phyloP scores from a whole-genome alignment of 202 grass and related monocot species.

The Cymbopogon flexuosus region DNA sequence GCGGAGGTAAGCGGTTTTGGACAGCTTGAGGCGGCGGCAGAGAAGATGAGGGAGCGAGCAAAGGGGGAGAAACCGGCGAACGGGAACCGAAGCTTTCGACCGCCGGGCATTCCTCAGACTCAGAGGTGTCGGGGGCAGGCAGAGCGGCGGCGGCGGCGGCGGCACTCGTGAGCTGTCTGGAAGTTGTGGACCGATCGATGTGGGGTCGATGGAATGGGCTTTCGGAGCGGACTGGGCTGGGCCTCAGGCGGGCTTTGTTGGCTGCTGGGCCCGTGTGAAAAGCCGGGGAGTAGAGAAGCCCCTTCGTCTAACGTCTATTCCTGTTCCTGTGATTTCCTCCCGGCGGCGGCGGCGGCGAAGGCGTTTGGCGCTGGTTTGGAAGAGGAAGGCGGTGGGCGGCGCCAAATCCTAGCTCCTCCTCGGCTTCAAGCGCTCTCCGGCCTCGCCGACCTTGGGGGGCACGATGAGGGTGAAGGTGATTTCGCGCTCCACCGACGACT shows the following conservation, averaged over 20 bases:
- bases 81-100: conserved; percentile 16
- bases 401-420: not conserved
- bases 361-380: not conserved
- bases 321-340: not conserved
- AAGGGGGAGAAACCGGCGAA: conserved; percentile 70
- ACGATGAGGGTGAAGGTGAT: conserved; percentile 78
- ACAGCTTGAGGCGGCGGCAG: conserved; percentile 18
- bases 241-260: not conserved
- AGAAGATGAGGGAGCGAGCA: conserved; percentile 47
- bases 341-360: not conserved
- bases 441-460: not conserved
- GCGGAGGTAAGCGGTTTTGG: not conserved
- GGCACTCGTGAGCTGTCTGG: not conserved
- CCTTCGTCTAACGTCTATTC: not conserved
- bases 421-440: not conserved
- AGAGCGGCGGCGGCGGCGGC: not conserved
- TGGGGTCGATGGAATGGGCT: not conserved
- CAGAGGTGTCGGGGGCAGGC: not conserved
- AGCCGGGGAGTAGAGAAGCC: not conserved
- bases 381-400: not conserved
- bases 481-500: conserved; percentile 67
- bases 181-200: not conserved
- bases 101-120: conserved; percentile 22
- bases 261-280: not conserved
- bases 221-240: not conserved